Conservation (phyloP, 2,329 filamentous ascomycete genomes). For the Fusarium liriodendri region DNA sequence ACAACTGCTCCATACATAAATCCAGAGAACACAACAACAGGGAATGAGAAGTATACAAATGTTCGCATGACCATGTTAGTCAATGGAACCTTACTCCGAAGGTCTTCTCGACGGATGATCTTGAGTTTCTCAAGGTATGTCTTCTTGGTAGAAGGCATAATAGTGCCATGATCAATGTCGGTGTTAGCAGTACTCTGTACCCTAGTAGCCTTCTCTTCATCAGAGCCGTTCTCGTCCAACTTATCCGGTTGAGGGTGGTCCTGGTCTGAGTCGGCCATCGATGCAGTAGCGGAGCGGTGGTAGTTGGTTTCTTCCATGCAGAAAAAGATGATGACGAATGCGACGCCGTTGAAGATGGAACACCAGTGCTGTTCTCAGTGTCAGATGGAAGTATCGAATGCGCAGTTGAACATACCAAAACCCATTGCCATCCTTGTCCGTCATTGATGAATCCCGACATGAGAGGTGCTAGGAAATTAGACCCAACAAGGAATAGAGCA, state of each 20-base stretch:
- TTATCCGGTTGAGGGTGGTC: neutral
- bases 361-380: constrained; percentile 8
- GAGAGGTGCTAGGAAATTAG: constrained; percentile 14
- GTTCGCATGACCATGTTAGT: neutral
- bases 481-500: constrained; percentile 8
- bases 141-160: neutral
- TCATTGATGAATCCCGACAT: constrained; percentile 27
- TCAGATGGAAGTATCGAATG: neutral
- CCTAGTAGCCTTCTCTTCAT: neutral
- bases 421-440: constrained; percentile 22
- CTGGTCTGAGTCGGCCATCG: neutral
- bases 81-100: neutral
- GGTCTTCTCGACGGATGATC: neutral
- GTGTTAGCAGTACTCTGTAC: neutral
- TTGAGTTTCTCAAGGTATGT: constrained; percentile 8
- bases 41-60: constrained; percentile 9
- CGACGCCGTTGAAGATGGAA: constrained; percentile 11
- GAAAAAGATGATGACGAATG: constrained; percentile 4
- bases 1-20: constrained; percentile 14
- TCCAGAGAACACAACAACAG: constrained; percentile 9
- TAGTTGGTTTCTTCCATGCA: constrained; percentile 23
- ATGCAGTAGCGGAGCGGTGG: neutral
- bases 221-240: neutral
- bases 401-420: constrained; percentile 1
- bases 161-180: neutral